Conservation (phyloP, 495 filamentous ascomycete genomes). For the Aspergillus bertholletiae region DNA sequence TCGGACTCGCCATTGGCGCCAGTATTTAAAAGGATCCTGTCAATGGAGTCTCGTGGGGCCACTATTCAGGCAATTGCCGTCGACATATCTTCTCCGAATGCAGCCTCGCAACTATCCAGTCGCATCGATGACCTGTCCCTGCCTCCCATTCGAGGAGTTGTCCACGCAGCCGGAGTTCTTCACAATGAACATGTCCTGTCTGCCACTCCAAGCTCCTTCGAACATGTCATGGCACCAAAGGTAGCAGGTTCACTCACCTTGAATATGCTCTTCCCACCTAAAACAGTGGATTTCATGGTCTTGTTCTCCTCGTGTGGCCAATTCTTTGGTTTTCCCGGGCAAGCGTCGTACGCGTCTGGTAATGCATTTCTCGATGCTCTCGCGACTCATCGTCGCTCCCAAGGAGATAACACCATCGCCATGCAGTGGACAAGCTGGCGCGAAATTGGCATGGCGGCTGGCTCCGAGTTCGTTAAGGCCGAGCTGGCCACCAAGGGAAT, state of each 20-base stretch:
- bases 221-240: slow-evolving; percentile 34
- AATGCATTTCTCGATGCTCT: slow-evolving; percentile 34
- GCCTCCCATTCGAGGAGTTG: slow-evolving; percentile 35
- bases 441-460: slow-evolving; percentile 33
- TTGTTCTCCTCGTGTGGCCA: slow-evolving; percentile 30
- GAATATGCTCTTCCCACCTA: slow-evolving; percentile 12
- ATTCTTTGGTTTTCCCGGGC: slow-evolving; percentile 27
- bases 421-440: slow-evolving; percentile 42
- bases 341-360: slow-evolving; percentile 26
- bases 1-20: not conserved
- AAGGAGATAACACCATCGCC: slow-evolving; percentile 32
- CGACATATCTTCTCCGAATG: slow-evolving; percentile 19
- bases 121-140: slow-evolving; percentile 19
- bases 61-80: slow-evolving; percentile 18
- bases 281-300: slow-evolving; percentile 29
- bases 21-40: slow-evolving; percentile 15
- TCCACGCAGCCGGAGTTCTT: slow-evolving; percentile 42
- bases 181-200: slow-evolving; percentile 33
- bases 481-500: slow-evolving; percentile 38
- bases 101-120: slow-evolving; percentile 11
- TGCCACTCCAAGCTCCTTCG: slow-evolving; percentile 25
- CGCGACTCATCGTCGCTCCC: slow-evolving; percentile 19
- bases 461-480: slow-evolving; percentile 32
- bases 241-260: slow-evolving; percentile 29
- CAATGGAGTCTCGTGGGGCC: slow-evolving; percentile 24